Conservation (phyloP, 805 yeast species). For the Lipomyces starkeyi region DNA sequence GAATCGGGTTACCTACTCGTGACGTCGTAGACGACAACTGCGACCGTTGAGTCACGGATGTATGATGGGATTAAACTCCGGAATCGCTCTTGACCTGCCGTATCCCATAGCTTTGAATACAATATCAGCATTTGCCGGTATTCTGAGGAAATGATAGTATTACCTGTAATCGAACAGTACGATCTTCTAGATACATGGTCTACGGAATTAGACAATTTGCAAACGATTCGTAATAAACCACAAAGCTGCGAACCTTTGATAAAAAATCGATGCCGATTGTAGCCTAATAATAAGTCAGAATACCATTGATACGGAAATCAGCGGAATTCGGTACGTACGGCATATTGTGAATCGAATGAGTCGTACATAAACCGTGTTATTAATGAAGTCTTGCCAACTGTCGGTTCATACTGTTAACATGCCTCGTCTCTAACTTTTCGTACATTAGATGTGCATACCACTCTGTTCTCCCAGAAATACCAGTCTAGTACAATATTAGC, state of each 20-base stretch:
- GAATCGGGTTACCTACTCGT: conserved; percentile 64
- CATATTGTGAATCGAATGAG: conserved; percentile 93
- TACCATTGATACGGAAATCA: not conserved
- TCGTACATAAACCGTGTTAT: conserved; percentile 98
- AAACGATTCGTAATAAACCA: not conserved
- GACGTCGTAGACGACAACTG: conserved; percentile 93
- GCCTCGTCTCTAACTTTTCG: not conserved
- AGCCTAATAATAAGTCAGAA: conserved; percentile 54
- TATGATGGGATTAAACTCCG: conserved; percentile 93
- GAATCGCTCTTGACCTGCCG: conserved; percentile 88
- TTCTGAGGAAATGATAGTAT: not conserved
- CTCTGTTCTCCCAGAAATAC: conserved; percentile 98
- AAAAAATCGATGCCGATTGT: conserved; percentile 96
- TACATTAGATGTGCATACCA: conserved; percentile 51
- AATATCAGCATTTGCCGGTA: not conserved
- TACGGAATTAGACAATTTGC: conserved; percentile 23
- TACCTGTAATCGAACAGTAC: conserved; percentile 85
- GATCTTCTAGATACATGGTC: conserved; percentile 94
- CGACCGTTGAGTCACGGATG: conserved; percentile 96
- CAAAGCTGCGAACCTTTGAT: conserved; percentile 58
- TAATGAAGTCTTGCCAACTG: conserved; percentile 92
- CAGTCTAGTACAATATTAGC: conserved; percentile 57
- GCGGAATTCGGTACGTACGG: conserved; percentile 46
- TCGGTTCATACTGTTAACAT: not conserved
- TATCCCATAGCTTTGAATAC: conserved; percentile 77